Evolutionary conservation across 2,329 filamentous ascomycete species (phyloP).

Genomic region (Canariomyces notabilis): DNA sequence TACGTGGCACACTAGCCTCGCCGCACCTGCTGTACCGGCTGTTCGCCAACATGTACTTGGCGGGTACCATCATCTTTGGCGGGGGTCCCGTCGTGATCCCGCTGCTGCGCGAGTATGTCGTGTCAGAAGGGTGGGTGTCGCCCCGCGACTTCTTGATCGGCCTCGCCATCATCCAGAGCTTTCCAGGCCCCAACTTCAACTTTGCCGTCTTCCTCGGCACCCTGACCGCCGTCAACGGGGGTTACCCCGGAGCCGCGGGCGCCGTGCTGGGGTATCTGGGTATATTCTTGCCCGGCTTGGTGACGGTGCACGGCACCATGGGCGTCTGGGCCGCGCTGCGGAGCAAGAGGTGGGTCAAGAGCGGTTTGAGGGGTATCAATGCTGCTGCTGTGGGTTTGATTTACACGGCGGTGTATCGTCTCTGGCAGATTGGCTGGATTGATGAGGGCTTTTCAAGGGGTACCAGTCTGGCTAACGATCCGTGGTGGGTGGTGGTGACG

Average conservation of each 20-base stretch:
- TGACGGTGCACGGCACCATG: conserved; percentile 46
- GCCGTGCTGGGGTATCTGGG: conserved; percentile 48
- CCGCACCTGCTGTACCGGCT: conserved; percentile 51
- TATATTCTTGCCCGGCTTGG: conserved; percentile 49
- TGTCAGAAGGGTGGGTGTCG: conserved; percentile 64
- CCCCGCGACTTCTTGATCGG: conserved; percentile 68
- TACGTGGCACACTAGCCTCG: conserved; percentile 37
- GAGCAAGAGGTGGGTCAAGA: conserved; percentile 41
- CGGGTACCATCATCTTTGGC: conserved; percentile 64
- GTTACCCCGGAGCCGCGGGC: conserved; percentile 38
- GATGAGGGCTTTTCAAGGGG: conserved; percentile 44
- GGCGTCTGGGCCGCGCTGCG: conserved; percentile 52
- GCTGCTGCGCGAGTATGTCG: conserved; percentile 56
- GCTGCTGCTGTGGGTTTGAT: conserved; percentile 57
- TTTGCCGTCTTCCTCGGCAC: conserved; percentile 53
- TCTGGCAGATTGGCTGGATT: conserved; percentile 59
- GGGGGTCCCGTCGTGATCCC: conserved; percentile 63
- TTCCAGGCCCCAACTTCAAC: conserved; percentile 45
- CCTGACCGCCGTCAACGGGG: conserved; percentile 39
- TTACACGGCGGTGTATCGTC: conserved; percentile 58
- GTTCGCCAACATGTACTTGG: conserved; percentile 69
- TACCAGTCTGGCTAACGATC: conserved; percentile 50
- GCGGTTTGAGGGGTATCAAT: conserved; percentile 51
- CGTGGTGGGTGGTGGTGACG: conserved; percentile 60
- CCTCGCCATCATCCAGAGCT: conserved; percentile 65